Conservation (phyloP, 768 basidiomycete genomes). For the Russula olivacea region DNA sequence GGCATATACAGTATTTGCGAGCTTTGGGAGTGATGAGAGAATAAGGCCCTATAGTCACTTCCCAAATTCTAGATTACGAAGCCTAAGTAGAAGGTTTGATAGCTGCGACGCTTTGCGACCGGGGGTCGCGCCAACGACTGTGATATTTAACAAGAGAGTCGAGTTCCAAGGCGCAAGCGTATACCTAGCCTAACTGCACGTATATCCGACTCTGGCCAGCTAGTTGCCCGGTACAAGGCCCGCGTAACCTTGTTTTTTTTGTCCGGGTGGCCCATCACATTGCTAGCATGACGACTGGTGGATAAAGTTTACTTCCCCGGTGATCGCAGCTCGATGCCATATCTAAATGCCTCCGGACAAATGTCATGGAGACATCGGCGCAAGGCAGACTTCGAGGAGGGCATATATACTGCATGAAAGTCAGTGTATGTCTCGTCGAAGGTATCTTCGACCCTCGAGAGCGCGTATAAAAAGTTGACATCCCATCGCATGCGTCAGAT, state of each 20-base stretch:
- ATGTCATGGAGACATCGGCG: too few relatives aligned
- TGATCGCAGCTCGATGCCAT: background rate
- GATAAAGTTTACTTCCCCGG: background rate
- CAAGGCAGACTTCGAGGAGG: background rate
- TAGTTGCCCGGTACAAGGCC: background rate
- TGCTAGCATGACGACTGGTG: background rate
- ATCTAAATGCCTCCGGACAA: background rate
- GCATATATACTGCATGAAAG: background rate
- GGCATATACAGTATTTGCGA: background rate
- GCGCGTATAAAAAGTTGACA: background rate
- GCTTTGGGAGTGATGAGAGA: background rate
- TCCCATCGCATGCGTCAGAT: too few relatives aligned
- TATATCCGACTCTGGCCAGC: background rate
- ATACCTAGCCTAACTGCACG: background rate
- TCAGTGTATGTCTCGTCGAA: background rate
- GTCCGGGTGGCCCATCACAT: background rate
- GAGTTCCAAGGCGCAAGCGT: background rate
- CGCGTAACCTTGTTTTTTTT: background rate
- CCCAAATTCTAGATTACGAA: background rate
- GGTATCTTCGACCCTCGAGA: background rate
- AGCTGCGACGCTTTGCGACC: background rate
- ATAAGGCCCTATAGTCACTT: background rate
- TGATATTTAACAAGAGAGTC: background rate
- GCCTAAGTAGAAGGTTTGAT: background rate
- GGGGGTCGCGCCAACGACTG: background rate